These are phyloP conservation scores for Prorocentrum cordatum DNA, from an alignment of 169 alveolate genomes.

Conservation along the genomic window DNA sequence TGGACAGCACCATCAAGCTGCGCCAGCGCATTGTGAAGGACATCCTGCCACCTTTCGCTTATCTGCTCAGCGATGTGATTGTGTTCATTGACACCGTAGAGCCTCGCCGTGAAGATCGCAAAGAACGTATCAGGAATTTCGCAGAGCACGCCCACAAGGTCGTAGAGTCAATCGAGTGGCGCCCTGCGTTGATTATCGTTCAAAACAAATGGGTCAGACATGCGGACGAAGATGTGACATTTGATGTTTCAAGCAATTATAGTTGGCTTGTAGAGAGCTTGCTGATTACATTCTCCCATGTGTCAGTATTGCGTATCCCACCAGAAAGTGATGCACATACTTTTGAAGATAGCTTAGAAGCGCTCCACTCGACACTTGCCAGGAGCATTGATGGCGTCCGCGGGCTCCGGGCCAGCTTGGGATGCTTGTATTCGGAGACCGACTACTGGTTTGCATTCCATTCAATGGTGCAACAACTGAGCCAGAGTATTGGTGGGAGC, in stretches of 20 bases:
- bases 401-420: no score
- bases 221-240: not conserved
- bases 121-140: not conserved
- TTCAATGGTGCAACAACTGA: not conserved
- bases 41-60: not conserved
- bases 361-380: no score
- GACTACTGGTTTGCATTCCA: not conserved
- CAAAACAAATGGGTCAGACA: conserved; percentile 4
- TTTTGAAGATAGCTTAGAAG: no score
- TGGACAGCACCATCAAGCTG: not conserved
- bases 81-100: conserved; percentile 13
- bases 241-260: no score
- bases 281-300: no score
- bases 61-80: not conserved
- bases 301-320: no score
- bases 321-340: no score
- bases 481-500: no score
- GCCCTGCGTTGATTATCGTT: not conserved
- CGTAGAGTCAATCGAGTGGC: not conserved
- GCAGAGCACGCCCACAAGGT: not conserved
- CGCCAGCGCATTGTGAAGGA: not conserved
- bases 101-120: not conserved
- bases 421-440: not conserved
- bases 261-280: no score
- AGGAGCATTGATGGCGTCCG: no score